Evolutionary conservation across 2,329 filamentous ascomycete genomes (phyloP).

Genomic region (Aspergillus sp.): DNA sequence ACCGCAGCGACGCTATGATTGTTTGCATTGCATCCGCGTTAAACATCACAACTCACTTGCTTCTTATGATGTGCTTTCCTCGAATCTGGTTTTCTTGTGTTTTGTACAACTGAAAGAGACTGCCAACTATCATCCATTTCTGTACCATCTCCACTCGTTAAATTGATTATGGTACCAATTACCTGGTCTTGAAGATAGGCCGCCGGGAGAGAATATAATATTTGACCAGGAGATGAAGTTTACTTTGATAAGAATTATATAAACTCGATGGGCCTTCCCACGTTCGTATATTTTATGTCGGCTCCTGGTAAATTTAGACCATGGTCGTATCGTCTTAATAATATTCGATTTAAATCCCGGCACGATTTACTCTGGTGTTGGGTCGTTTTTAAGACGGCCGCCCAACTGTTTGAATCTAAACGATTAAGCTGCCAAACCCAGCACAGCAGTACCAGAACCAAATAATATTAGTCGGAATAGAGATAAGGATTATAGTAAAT

Average conservation of each 20-base stretch:
- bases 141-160: slow-evolving; percentile 5
- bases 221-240: background rate
- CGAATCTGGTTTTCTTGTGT: background rate
- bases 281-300: no score
- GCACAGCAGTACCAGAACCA: no score
- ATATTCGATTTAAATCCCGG: no score
- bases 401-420: no score
- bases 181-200: background rate
- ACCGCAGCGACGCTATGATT: slow-evolving; percentile 2
- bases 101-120: slow-evolving; percentile 6
- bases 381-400: no score
- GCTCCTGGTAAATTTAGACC: no score
- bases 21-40: background rate
- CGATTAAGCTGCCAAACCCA: no score
- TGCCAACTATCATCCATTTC: slow-evolving; percentile 1
- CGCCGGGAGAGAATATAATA: slow-evolving; percentile 9
- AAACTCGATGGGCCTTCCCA: no score
- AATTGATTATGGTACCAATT: slow-evolving; percentile 4
- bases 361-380: no score
- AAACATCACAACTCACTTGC: background rate
- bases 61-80: background rate
- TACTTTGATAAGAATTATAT: background rate
- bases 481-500: no score
- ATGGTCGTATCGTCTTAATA: no score
- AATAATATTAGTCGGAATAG: no score